Conservation (phyloP, 1,284 basidiomycete species). For the Marasmius fiardii region DNA sequence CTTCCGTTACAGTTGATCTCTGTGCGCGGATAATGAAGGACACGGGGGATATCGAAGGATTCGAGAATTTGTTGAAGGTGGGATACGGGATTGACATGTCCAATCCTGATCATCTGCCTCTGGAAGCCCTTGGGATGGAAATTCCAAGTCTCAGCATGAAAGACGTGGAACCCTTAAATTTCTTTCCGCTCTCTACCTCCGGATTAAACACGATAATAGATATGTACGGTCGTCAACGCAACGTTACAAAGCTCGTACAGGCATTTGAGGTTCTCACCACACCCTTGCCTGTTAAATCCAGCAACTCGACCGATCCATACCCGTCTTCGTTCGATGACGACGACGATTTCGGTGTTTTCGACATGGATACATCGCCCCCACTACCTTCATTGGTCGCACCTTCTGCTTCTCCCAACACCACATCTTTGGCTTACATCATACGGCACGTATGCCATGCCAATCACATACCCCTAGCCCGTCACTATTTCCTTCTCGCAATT, state of each 20-base stretch:
- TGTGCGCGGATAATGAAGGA: constrained; percentile 65
- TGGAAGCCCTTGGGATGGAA: constrained; percentile 36
- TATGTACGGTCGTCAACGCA: constrained; percentile 54
- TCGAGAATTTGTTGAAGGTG: constrained; percentile 54
- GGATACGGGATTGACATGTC: constrained; percentile 72
- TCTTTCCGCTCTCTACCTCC: constrained; percentile 56
- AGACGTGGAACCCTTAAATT: constrained; percentile 22
- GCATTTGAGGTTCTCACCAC: constrained; percentile 74
- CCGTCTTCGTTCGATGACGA: constrained; percentile 62
- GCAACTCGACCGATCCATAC: constrained; percentile 34
- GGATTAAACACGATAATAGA: constrained; percentile 72
- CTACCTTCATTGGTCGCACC: constrained; percentile 35
- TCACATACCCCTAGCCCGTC: constrained; percentile 54
- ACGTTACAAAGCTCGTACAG: constrained; percentile 64
- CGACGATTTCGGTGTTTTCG: constrained; percentile 54
- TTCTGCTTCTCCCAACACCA: constrained; percentile 62
- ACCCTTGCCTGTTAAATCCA: constrained; percentile 46
- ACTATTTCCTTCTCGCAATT: constrained; percentile 65
- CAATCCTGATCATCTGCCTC: constrained; percentile 60
- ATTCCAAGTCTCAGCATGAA: constrained; percentile 17
- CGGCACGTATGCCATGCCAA: constrained; percentile 47
- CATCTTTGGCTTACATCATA: constrained; percentile 60
- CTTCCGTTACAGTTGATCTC: constrained; percentile 59
- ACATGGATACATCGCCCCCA: constrained; percentile 35
- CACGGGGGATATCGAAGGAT: constrained; percentile 48